phyloP scores from a whole-genome alignment of 2,329 filamentous ascomycete species.

The Lasiodiplodia theobromae region DNA sequence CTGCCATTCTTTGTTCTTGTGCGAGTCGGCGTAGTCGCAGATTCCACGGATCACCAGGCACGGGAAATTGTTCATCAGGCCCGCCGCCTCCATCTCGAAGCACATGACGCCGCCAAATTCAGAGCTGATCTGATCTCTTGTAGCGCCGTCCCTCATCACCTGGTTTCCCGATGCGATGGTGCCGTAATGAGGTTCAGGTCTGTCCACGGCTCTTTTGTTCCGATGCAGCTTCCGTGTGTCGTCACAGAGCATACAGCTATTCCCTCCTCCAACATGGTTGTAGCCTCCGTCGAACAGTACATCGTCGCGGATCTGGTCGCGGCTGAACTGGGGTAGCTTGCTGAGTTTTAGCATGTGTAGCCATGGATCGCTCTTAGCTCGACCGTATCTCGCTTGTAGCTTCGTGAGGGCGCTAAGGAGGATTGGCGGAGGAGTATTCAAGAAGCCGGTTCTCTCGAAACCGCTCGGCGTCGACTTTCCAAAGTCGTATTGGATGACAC shows the following conservation, averaged over 20 bases:
- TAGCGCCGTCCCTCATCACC: conserved; percentile 7
- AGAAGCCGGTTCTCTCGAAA: conserved; percentile 31
- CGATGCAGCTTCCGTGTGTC: conserved; percentile 29
- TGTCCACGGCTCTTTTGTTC: conserved; percentile 26
- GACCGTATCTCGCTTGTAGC: conserved; percentile 29
- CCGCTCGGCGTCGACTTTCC: conserved; percentile 33
- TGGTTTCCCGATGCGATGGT: conserved; percentile 26
- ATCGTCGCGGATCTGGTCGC: conserved; percentile 30
- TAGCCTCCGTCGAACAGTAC: conserved; percentile 34
- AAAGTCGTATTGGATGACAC: conserved; percentile 37
- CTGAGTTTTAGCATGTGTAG: conserved; percentile 27
- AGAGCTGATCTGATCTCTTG: conserved; percentile 25
- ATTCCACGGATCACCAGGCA: conserved; percentile 29
- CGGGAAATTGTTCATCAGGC: conserved; percentile 30
- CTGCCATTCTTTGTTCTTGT: conserved; percentile 40
- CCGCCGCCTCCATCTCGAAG: conserved; percentile 32
- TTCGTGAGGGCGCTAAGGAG: conserved; percentile 31
- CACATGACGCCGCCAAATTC: conserved; percentile 34
- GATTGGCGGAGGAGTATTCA: conserved; percentile 30
- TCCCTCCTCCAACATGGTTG: conserved; percentile 32
- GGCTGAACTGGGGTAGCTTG: conserved; percentile 30
- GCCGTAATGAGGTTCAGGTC: conserved; percentile 21
- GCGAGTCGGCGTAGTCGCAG: conserved; percentile 32
- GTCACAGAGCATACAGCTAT: conserved; percentile 30
- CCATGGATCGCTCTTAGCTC: conserved; percentile 19